Conservation (phyloP, 2,329 filamentous ascomycete genomes). For the Epichloe baconii region DNA sequence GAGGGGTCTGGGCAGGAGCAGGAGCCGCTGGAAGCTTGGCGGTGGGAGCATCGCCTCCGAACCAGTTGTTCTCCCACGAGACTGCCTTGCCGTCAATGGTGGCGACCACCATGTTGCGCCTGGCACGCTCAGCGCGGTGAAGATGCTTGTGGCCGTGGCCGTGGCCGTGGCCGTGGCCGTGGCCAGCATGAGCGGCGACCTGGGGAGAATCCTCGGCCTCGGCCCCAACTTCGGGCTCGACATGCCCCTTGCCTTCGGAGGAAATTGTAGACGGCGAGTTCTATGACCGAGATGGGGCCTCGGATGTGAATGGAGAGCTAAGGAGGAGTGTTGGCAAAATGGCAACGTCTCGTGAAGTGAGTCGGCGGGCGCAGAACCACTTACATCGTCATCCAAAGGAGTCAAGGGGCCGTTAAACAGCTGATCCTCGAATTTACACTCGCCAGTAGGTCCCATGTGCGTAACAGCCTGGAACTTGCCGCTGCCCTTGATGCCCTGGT, state of each 20-base stretch:
- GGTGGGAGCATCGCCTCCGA: conserved; percentile 19
- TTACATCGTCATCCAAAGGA: conserved; percentile 58
- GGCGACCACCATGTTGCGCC: conserved; percentile 41
- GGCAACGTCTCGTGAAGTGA: not conserved
- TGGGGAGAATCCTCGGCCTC: not conserved
- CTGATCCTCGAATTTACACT: conserved; percentile 39
- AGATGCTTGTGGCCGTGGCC: conserved; percentile 35
- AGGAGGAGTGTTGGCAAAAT: not conserved
- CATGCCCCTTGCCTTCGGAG: conserved; percentile 15
- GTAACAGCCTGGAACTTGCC: conserved; percentile 54
- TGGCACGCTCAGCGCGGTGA: conserved; percentile 26
- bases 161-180: conserved; percentile 30
- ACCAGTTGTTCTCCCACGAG: conserved; percentile 46
- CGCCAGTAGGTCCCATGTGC: conserved; percentile 40
- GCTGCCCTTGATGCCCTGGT: conserved; percentile 43
- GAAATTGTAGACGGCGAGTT: conserved; percentile 57
- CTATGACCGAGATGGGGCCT: conserved; percentile 52
- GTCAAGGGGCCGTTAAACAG: conserved; percentile 48
- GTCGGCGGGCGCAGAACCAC: conserved; percentile 13
- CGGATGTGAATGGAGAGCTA: conserved; percentile 62
- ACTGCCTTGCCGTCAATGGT: conserved; percentile 44
- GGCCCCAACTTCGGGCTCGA: conserved; percentile 5
- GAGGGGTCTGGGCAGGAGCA: not conserved
- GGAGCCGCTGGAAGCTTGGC: conserved; percentile 6
- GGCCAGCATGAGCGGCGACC: conserved; percentile 12